These are phyloP conservation scores for Sanghuangporus baumii DNA, from an alignment of 1,284 basidiomycete species.

Conservation along the genomic window DNA sequence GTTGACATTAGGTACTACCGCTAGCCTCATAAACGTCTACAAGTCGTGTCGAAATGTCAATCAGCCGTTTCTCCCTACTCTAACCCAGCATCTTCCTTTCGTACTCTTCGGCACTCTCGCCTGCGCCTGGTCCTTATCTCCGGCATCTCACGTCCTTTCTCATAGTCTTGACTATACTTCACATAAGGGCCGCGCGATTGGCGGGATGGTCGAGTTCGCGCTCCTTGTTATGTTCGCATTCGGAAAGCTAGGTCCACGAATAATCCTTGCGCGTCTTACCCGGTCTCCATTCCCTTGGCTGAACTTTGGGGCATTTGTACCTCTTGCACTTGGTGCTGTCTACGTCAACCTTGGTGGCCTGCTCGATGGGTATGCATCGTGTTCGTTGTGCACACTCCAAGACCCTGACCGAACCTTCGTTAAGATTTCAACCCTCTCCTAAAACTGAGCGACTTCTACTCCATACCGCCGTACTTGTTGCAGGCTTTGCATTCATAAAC, in stretches of 20 bases:
- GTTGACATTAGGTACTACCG: not conserved
- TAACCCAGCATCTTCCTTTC: constrained; percentile 19
- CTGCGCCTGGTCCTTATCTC: constrained; percentile 21
- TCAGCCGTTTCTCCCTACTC: constrained; percentile 17
- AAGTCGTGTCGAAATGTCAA: constrained; percentile 7
- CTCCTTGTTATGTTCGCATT: constrained; percentile 23
- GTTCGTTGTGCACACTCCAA: not conserved
- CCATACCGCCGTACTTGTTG: constrained; percentile 14
- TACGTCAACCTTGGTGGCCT: constrained; percentile 19
- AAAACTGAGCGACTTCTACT: constrained; percentile 17
- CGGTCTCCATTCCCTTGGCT: constrained; percentile 21
- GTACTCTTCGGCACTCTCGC: constrained; percentile 17
- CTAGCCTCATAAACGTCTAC: constrained; percentile 21
- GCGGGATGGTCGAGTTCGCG: constrained; percentile 20
- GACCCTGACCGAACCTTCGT: not conserved
- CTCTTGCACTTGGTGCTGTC: constrained; percentile 18
- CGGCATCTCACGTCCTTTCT: constrained; percentile 17
- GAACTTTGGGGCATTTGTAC: constrained; percentile 19
- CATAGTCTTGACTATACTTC: not conserved
- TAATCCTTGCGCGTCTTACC: constrained; percentile 22
- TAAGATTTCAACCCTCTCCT: constrained; percentile 2
- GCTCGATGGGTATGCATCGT: not conserved
- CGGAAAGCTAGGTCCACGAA: constrained; percentile 22
- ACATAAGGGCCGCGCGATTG: not conserved
- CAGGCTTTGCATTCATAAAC: constrained; percentile 19